phyloP scores from a whole-genome alignment of 192 early-diverging fungal genomes.

The Geranomyces michiganensis region DNA sequence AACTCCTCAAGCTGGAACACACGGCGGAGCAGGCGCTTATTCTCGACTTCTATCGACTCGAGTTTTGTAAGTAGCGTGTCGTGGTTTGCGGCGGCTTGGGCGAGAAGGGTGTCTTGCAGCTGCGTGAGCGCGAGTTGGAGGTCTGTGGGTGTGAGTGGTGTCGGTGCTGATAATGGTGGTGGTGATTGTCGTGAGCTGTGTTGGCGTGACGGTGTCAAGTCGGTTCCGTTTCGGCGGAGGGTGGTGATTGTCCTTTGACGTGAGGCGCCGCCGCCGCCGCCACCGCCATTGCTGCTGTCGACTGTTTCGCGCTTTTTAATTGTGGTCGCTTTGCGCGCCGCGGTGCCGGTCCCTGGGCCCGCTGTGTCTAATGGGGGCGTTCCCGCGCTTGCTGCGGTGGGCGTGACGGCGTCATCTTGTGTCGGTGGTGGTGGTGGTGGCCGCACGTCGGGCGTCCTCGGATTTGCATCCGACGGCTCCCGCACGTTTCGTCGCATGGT shows the following conservation, averaged over 20 bases:
- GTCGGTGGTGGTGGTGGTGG: not conserved
- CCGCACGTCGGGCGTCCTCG: not conserved
- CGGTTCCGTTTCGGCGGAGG: too few relatives aligned
- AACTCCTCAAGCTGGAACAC: constrained; percentile 19
- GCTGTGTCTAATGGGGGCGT: not conserved
- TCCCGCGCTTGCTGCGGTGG: not conserved
- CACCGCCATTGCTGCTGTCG: not conserved
- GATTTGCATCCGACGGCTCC: too few relatives aligned
- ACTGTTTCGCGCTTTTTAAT: constrained; percentile 1
- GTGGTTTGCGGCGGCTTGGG: not conserved
- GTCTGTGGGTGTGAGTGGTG: not conserved
- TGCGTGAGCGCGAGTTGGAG: not conserved
- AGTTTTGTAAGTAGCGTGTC: constrained; percentile 1
- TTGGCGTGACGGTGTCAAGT: not conserved
- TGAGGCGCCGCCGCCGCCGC: too few relatives aligned
- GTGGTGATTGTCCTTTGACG: too few relatives aligned
- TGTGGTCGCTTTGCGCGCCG: constrained; percentile 2
- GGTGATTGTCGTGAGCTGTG: not conserved
- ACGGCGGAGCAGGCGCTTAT: constrained; percentile 19
- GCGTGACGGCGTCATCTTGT: not conserved
- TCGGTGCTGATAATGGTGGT: too few relatives aligned
- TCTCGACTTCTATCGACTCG: constrained; percentile 13
- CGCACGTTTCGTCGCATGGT: too few relatives aligned
- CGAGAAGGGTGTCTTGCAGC: constrained; percentile 8
- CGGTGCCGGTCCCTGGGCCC: not conserved